Evolutionary conservation across 805 yeast genomes (phyloP).

Genomic region (Myxozyma lipomycoides): DNA sequence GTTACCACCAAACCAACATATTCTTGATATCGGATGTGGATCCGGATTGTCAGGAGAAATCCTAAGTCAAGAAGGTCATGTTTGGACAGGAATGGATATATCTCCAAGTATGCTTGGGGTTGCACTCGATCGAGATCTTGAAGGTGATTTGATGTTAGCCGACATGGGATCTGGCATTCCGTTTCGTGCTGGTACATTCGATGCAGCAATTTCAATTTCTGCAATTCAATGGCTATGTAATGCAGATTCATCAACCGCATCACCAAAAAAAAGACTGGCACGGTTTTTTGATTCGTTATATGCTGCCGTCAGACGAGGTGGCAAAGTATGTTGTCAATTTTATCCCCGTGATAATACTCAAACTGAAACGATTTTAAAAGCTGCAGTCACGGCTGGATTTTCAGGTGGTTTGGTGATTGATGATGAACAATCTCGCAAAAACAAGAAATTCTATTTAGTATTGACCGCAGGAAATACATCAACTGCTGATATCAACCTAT

Average conservation of each 20-base stretch:
- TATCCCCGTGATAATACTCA: conserved; percentile 90
- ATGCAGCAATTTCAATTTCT: conserved; percentile 90
- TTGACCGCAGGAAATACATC: conserved; percentile 68
- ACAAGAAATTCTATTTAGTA: conserved; percentile 86
- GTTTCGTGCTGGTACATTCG: conserved; percentile 92
- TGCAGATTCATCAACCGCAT: conserved; percentile 78
- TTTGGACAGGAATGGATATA: conserved; percentile 96
- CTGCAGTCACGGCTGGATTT: conserved; percentile 93
- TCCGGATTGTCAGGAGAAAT: conserved; percentile 95
- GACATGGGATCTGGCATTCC: conserved; percentile 96
- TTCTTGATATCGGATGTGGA: conserved; percentile 95
- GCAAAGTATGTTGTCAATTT: conserved; percentile 95
- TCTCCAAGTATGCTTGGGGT: conserved; percentile 94
- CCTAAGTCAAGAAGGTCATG: conserved; percentile 74
- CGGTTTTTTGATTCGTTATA: conserved; percentile 84
- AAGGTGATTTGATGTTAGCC: conserved; percentile 85
- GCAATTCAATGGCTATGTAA: conserved; percentile 98
- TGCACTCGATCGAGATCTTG: conserved; percentile 86
- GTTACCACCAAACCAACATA: conserved; percentile 59
- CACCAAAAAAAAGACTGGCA: conserved; percentile 76
- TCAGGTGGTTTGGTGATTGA: conserved; percentile 94
- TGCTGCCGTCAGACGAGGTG: conserved; percentile 84
- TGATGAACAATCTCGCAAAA: conserved; percentile 87
- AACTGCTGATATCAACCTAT: conserved; percentile 61
- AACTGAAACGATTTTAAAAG: conserved; percentile 65